Evolutionary conservation across 331 rosid species (phyloP), one percentile per base, ranked within the genome.

Genomic region (Pyrus hybrid): DNA sequence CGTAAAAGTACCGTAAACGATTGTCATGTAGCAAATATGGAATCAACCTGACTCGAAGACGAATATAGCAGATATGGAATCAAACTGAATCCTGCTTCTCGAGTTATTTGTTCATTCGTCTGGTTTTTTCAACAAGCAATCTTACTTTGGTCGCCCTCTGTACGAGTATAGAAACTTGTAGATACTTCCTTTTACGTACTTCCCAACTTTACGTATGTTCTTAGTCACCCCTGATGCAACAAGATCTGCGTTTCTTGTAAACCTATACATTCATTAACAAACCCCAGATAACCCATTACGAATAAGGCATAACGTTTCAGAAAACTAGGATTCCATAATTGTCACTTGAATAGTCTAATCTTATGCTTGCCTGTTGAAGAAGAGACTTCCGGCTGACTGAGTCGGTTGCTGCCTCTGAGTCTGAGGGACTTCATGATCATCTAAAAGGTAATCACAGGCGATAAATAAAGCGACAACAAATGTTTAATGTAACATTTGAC

Each of bases 201-300:
- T 74, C 16, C 77, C 77, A n/a, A 62, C 77, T 74, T 13, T 63
- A 45, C 70, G n/a, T 28, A 74, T 47, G 70, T 74, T 74, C 70
- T 74, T 63, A 17, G 47, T 23, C 54, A 74, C 77, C 49, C 77
- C 77, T 43, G 61, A 63, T 12, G 77, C 77, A 13, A 74, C 77
- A 45, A 74, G 70, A 28, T 74, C 70, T 28, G 77, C 77, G 49
- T 74, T 74, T 74, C 77, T 63, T 45, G 77, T 18, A 28, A 74
- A 74, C 77, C 77, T 74, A 20, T 17, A 63, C n/a, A 63, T 25
- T 12, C 67, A 3, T 26, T 4, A 6, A 43, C 77, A 20, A 61
- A 62, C 41, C 4, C 8, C 43, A 61, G 8, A 41, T 17, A 60
- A 60, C 45, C 60, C 21, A 17, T 60, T 6, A 11, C 8, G 8